Percentiles rank a stretch among this genome's conserved stretches.
Conservation (phyloP, 1,284 basidiomycete genomes). For the Puccinia hordei region DNA sequence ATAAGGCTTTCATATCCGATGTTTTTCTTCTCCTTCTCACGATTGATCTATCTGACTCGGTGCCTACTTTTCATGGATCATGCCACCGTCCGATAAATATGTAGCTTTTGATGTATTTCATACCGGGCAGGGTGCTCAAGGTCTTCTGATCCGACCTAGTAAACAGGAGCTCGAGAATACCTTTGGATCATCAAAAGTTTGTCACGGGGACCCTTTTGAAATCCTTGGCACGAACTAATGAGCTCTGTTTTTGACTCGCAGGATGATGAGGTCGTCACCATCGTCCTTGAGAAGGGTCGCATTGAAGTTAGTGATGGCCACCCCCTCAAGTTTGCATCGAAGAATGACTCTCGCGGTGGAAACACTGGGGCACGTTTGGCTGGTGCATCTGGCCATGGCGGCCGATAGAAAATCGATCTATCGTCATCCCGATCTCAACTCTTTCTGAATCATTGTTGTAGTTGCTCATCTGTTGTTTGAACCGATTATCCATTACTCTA, state of each 20-base stretch:
- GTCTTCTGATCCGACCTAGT: conserved; percentile 70
- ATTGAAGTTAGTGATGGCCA: conserved; percentile 60
- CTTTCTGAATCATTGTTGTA: too few species aligned
- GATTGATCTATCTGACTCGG: neutral
- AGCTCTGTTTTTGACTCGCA: neutral
- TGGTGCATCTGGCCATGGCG: conserved; percentile 31
- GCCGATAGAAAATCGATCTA: conserved; percentile 23
- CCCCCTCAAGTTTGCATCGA: conserved; percentile 40
- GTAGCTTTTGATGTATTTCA: conserved; percentile 64
- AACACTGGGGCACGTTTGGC: neutral
- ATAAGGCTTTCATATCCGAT: conserved; percentile 3
- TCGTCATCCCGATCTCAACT: neutral
- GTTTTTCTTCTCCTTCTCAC: conserved; percentile 36
- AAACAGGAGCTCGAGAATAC: conserved; percentile 73
- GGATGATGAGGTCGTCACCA: conserved; percentile 64
- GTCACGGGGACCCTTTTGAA: neutral
- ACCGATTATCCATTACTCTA: too few species aligned
- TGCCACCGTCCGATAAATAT: neutral
- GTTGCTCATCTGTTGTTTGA: neutral
- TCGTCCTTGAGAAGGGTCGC: conserved; percentile 68
- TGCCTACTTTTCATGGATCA: conserved; percentile 57
- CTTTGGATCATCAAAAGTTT: conserved; percentile 70
- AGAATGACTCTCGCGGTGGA: conserved; percentile 43
- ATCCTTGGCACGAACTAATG: neutral
- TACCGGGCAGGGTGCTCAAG: conserved; percentile 72